Evolutionary conservation across 1,284 basidiomycete species (phyloP).

Genomic region (Tausonia pullulans): DNA sequence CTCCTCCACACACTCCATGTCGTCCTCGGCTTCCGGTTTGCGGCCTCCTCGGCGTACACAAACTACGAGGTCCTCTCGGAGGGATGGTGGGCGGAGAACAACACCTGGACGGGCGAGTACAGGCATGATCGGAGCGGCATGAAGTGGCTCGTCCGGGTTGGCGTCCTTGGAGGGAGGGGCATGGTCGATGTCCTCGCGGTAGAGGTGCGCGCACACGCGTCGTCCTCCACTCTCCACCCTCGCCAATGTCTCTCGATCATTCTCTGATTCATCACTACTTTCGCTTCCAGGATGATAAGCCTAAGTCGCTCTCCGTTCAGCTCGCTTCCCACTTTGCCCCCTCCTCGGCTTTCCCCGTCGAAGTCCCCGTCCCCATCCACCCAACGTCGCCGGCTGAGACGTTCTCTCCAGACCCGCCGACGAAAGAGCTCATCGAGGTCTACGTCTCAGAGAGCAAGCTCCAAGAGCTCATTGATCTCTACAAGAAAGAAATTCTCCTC

Average conservation of each 20-base stretch:
- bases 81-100: conserved; percentile 29
- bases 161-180: conserved; percentile 33
- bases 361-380: conserved; percentile 7
- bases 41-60: conserved; percentile 12
- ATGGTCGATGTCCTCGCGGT: conserved; percentile 37
- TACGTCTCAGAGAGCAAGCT: conserved; percentile 26
- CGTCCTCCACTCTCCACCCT: background rate
- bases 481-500: conserved; percentile 34
- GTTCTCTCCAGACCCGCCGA: background rate
- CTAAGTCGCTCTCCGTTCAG: conserved; percentile 32
- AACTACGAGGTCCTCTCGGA: conserved; percentile 14
- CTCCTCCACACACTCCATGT: conserved; percentile 36
- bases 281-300: conserved; percentile 34
- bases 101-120: conserved; percentile 35
- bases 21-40: conserved; percentile 34
- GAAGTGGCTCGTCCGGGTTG: conserved; percentile 34
- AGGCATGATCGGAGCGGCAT: conserved; percentile 35
- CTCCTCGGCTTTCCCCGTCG: conserved; percentile 20
- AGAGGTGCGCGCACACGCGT: conserved; percentile 28
- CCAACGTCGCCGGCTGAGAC: background rate
- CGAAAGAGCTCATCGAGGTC: conserved; percentile 9
- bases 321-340: conserved; percentile 22
- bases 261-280: background rate
- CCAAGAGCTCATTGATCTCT: conserved; percentile 32
- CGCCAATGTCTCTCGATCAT: too few species aligned